These are phyloP conservation scores for Pneumocystis jirovecii DNA, from an alignment of 1,139 yeast genomes.

Conservation along the genomic window DNA sequence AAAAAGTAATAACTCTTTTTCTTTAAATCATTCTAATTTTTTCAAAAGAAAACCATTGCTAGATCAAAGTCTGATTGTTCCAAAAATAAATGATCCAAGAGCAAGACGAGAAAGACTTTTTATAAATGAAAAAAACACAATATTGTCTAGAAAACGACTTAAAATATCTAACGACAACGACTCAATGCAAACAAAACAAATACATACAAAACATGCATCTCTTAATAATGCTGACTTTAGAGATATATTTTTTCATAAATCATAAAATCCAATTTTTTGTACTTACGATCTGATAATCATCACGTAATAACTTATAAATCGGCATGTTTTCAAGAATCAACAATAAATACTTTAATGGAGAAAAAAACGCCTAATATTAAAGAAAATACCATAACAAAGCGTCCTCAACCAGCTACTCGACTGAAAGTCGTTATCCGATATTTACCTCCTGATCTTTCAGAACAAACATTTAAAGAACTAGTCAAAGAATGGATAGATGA, in stretches of 20 bases:
- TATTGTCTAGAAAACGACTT: background rate
- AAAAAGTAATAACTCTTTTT: background rate
- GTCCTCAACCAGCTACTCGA: background rate
- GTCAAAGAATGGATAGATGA: conserved; percentile 6
- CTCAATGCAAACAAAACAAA: background rate
- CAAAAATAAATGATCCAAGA: background rate
- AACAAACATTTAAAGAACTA: conserved; percentile 9
- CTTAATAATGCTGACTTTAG: background rate
- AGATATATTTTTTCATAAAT: background rate
- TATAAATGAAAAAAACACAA: background rate
- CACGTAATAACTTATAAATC: background rate
- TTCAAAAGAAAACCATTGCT: background rate
- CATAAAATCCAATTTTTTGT: background rate
- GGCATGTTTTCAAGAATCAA: background rate
- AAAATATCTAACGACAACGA: background rate
- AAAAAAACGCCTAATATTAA: background rate
- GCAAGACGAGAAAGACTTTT: background rate
- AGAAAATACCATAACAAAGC: background rate
- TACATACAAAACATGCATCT: background rate
- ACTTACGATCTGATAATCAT: background rate
- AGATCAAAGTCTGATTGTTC: background rate
- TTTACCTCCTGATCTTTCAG: conserved; percentile 14
- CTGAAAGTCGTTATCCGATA: conserved; percentile 14
- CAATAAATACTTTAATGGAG: background rate
- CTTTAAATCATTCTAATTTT: background rate